Percentiles rank a stretch among this genome's conserved stretches.
Evolutionary conservation across 129 eudicot genomes (phyloP).

Genomic region (Chrysanthemum seticuspe): DNA sequence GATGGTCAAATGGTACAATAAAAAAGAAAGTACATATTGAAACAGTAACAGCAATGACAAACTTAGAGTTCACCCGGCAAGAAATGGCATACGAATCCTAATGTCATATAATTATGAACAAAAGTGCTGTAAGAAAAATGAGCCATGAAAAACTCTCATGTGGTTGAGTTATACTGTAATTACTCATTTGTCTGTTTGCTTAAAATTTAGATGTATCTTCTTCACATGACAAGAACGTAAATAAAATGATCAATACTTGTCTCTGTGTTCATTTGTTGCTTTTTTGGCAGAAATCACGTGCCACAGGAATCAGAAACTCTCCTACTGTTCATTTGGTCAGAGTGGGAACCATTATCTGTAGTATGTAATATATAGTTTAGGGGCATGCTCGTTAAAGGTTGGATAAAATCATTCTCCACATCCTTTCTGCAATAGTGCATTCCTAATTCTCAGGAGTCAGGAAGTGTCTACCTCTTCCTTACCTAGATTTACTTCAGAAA

Average conservation of each 20-base stretch:
- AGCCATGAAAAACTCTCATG: too few relatives aligned
- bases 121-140: too few relatives aligned
- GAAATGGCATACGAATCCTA: not conserved
- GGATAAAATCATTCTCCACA: not conserved
- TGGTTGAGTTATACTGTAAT: too few relatives aligned
- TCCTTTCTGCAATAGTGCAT: not conserved
- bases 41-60: not conserved
- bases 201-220: not conserved
- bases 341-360: not conserved
- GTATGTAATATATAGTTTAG: not conserved
- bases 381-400: not conserved
- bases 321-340: not conserved
- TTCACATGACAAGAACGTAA: not conserved
- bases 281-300: not conserved
- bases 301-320: not conserved
- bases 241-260: not conserved
- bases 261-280: not conserved
- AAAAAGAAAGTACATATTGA: not conserved
- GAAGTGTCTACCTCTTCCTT: not conserved
- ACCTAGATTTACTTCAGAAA: too few relatives aligned
- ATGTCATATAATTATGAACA: too few relatives aligned
- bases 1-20: not conserved
- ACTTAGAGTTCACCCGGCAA: not conserved
- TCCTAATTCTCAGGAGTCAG: not conserved
- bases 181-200: not conserved